A percentile compares a stretch with the other conserved stretches of the same genome.
Evolutionary conservation across 2,329 filamentous ascomycete species (phyloP).

Genomic region (Sphaerulina populicola): DNA sequence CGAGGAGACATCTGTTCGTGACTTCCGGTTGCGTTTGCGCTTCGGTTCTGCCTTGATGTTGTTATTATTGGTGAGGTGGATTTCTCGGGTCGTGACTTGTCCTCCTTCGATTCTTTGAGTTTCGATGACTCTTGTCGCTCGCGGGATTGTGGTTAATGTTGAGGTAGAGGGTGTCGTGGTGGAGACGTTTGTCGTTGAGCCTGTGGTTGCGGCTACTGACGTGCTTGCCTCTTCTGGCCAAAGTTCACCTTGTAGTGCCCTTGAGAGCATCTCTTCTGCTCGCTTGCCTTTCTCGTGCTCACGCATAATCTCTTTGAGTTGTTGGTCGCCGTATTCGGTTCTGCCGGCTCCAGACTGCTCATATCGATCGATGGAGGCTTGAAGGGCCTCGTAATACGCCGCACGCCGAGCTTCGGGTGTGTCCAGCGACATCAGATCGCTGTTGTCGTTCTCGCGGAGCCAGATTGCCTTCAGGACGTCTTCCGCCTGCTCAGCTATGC

Average conservation of each 20-base stretch:
- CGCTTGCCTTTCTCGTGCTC: conserved; percentile 10
- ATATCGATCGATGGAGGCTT: conserved; percentile 7
- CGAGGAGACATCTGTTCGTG: conserved; percentile 10
- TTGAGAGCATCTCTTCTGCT: conserved; percentile 5
- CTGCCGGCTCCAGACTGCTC: conserved; percentile 11
- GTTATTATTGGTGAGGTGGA: neutral
- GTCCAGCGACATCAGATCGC: conserved; percentile 13
- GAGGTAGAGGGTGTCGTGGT: neutral
- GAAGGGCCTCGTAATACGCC: conserved; percentile 13
- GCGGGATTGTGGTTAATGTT: conserved; percentile 1
- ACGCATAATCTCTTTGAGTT: conserved; percentile 10
- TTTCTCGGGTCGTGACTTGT: neutral
- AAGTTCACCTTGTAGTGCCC: conserved; percentile 10
- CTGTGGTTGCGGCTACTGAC: neutral
- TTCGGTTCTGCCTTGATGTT: conserved; percentile 5
- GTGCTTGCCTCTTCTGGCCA: neutral
- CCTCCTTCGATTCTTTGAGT: neutral
- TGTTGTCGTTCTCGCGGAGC: conserved; percentile 10
- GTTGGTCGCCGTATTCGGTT: conserved; percentile 12
- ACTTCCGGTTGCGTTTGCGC: conserved; percentile 10
- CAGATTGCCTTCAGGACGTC: conserved; percentile 13
- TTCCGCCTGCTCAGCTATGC: conserved; percentile 14
- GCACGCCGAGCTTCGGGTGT: conserved; percentile 7
- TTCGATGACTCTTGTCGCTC: conserved; percentile 8
- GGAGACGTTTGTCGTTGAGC: neutral